Percentiles rank a stretch among this genome's conserved stretches.
Evolutionary conservation across 176 grass and related monocot species (phyloP).

Genomic region (Musa schizocarpa): DNA sequence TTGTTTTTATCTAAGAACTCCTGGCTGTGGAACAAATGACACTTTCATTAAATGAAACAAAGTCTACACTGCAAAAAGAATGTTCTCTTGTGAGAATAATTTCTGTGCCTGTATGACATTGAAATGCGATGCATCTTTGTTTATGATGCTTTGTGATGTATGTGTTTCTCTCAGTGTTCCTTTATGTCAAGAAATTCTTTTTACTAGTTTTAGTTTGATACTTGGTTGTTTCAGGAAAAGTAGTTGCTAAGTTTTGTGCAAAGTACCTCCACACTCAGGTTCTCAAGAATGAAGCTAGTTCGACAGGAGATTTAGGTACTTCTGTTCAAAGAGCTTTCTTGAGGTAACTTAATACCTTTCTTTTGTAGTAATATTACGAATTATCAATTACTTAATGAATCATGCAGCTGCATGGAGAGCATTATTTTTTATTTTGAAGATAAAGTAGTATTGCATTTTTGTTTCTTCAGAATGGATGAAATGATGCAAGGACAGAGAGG

Average conservation of each 20-base stretch:
- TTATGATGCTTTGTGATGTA: too few relatives aligned
- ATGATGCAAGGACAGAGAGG: conserved; percentile 98
- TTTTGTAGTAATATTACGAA: neutral
- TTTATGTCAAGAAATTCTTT: too few relatives aligned
- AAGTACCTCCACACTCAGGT: conserved; percentile 81
- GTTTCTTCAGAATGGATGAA: conserved; percentile 47
- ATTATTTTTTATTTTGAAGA: neutral
- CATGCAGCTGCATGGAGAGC: neutral
- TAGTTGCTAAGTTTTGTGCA: conserved; percentile 95
- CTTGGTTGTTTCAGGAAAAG: conserved; percentile 55
- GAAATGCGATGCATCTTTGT: too few relatives aligned
- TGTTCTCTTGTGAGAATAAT: too few relatives aligned
- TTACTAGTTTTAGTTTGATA: neutral
- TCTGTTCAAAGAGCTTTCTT: conserved; percentile 69
- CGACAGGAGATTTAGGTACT: conserved; percentile 58
- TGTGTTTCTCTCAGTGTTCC: too few relatives aligned
- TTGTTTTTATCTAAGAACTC: too few relatives aligned
- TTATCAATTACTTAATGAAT: neutral
- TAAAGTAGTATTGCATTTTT: neutral
- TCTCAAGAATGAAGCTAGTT: conserved; percentile 57
- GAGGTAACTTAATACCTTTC: conserved; percentile 35
- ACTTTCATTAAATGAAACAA: too few relatives aligned
- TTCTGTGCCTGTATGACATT: too few relatives aligned
- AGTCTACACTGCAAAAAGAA: too few relatives aligned
- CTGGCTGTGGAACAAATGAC: too few relatives aligned